Evolutionary conservation across 2,329 filamentous ascomycete species (phyloP).

Genomic region (Tolypocladium nubicola): DNA sequence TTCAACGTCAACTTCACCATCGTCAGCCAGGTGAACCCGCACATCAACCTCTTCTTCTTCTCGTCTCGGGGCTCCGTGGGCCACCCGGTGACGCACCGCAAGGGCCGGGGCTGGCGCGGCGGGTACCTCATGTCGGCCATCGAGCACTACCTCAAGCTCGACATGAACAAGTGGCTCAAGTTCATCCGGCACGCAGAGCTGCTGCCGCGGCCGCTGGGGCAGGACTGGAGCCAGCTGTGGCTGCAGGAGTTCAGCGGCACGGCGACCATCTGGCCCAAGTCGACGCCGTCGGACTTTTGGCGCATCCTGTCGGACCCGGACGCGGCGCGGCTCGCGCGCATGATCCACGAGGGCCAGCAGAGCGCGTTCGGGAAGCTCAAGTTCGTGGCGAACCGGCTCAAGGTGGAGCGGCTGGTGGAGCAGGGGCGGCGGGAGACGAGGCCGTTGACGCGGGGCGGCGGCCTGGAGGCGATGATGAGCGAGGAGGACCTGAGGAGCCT

Average conservation of each 20-base stretch:
- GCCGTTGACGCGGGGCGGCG: conserved; percentile 34
- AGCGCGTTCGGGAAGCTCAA: conserved; percentile 85
- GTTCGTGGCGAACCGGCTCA: conserved; percentile 80
- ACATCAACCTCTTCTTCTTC: conserved; percentile 99
- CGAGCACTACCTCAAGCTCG: conserved; percentile 92
- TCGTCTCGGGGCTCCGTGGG: conserved; percentile 86
- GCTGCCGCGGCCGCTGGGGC: conserved; percentile 77
- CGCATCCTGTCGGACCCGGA: conserved; percentile 81
- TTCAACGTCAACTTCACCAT: conserved; percentile 99
- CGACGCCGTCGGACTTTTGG: conserved; percentile 66
- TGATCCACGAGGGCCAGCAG: conserved; percentile 86
- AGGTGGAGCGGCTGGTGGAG: conserved; percentile 64
- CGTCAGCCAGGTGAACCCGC: conserved; percentile 81
- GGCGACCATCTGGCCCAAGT: conserved; percentile 92
- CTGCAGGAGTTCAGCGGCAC: conserved; percentile 90
- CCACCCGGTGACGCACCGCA: conserved; percentile 85
- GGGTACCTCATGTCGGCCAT: conserved; percentile 87
- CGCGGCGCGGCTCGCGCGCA: conserved; percentile 62
- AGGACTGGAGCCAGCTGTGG: conserved; percentile 97
- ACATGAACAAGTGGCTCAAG: conserved; percentile 95
- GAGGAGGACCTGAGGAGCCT: conserved; percentile 48
- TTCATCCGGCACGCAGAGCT: conserved; percentile 88
- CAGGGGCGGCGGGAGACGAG: conserved; percentile 44
- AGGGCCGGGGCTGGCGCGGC: conserved; percentile 88
- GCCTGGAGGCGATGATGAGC: conserved; percentile 49